Evolutionary conservation across 805 yeast genomes (phyloP), one percentile per base, ranked within the genome.

Genomic region (Naumovozyma baii): DNA sequence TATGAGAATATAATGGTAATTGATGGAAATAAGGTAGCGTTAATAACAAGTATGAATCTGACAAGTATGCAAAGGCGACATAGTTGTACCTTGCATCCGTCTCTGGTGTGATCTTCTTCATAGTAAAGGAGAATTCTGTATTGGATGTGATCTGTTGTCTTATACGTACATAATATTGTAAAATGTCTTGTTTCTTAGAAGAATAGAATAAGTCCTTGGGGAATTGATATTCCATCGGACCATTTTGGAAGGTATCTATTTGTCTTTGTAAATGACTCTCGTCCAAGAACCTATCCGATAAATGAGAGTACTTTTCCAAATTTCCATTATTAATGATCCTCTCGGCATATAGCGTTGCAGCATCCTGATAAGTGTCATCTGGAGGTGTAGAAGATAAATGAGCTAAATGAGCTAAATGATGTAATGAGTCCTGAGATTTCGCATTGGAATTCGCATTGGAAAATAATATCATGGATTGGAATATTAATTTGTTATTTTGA

Each of bases 61-160:
- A 70, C 9, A 77, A 58, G 42, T 74, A 74, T 2, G 80, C 78
- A 35, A 78, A 52, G 0, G 80, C 80, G 7, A 71, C 76, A 57
- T 73, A 77, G 43, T 73, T 57, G 52, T 66, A 72, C 17, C 68
- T 49, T 4, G 43, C 46, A 32, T 59, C 63, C 29, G 46, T 47
- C 2, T 34, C 36, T 3, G 55, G 52, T 9, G 54, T 42, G 17
- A 48, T 45, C 25, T 41, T 28, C 38, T 36, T 15, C 19, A 12
- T 14, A 18, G 20, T 16, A 14, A 35, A 36, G 3, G 31, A 8
- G 31, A 29, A 29, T 29, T 13, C 31, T 29, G 13, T 9, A 14
- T 12, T 14, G 31, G 30, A 3, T n/a, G 46, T 40, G 8, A 48
- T 32, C 5, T 36, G 37, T 10, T 44, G 37, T 17, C 55, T 49